Evolutionary conservation across 2,329 filamentous ascomycete species (phyloP).

Genomic region (Aspergillus viridinutans): DNA sequence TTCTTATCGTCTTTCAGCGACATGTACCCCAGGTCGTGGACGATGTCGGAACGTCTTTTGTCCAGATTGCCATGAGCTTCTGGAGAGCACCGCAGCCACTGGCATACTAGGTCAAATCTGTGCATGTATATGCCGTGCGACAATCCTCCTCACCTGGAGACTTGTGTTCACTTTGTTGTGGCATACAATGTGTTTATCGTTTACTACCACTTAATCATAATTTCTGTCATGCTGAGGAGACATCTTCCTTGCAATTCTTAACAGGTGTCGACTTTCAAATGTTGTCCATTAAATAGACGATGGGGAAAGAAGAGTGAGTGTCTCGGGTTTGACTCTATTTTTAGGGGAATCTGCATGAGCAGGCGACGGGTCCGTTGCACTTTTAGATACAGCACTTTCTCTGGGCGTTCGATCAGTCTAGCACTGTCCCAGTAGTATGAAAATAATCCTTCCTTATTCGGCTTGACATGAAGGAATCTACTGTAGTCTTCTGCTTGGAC

Average conservation of each 20-base stretch:
- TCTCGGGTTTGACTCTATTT: background rate
- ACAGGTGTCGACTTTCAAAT: background rate
- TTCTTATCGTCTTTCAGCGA: constrained; percentile 8
- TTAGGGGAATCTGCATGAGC: background rate
- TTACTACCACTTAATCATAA: background rate
- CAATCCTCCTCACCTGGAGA: background rate
- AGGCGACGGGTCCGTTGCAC: background rate
- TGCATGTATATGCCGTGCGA: background rate
- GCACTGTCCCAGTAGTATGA: too few species aligned
- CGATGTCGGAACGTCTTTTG: constrained; percentile 7
- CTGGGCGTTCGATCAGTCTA: background rate
- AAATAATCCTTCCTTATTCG: background rate
- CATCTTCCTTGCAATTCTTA: background rate
- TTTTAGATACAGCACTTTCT: background rate
- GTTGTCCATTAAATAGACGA: background rate
- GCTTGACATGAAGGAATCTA: background rate
- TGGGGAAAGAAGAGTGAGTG: background rate
- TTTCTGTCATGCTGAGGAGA: background rate
- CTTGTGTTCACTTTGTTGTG: background rate
- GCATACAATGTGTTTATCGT: background rate
- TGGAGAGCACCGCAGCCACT: background rate
- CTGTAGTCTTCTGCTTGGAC: background rate
- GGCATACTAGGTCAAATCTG: background rate
- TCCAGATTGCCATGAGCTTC: background rate
- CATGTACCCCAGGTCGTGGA: constrained; percentile 4